phyloP scores from a whole-genome alignment of 1,284 basidiomycete species.

The Butyriboletus regius region DNA sequence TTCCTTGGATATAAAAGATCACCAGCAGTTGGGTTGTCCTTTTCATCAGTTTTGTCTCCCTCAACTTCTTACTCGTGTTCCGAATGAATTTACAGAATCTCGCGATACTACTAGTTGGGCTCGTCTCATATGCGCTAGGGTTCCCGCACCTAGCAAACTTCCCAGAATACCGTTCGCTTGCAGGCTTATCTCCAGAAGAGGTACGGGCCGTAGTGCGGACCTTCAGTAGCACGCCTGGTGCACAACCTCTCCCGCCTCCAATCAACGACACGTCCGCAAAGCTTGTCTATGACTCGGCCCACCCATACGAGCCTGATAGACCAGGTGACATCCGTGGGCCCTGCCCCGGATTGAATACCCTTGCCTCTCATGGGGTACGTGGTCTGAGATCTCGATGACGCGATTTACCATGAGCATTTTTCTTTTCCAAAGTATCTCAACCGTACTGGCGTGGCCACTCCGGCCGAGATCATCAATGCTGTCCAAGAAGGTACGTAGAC shows the following conservation, averaged over 20 bases:
- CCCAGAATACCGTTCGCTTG: conserved; percentile 20
- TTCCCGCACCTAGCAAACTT: conserved; percentile 16
- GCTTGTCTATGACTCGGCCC: conserved; percentile 19
- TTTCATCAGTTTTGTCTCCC: neutral
- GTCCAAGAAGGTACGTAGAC: conserved; percentile 16
- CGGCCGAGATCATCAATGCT: conserved; percentile 24
- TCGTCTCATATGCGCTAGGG: conserved; percentile 11
- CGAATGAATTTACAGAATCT: conserved; percentile 14
- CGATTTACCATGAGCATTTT: neutral
- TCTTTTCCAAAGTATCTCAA: conserved; percentile 16
- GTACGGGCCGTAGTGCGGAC: conserved; percentile 8
- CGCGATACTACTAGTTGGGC: neutral
- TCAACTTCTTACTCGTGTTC: neutral
- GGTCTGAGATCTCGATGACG: neutral
- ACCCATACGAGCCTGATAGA: conserved; percentile 14
- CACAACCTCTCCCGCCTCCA: conserved; percentile 23
- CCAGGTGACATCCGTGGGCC: conserved; percentile 36
- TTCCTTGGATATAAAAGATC: conserved; percentile 12
- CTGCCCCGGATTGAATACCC: conserved; percentile 44
- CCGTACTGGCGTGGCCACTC: conserved; percentile 21
- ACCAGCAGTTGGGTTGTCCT: too few relatives aligned
- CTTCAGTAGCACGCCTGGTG: conserved; percentile 19
- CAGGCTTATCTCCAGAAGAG: conserved; percentile 16
- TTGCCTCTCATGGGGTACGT: conserved; percentile 41
- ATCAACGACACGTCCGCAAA: conserved; percentile 26